A percentile compares a stretch with the other conserved stretches of the same genome.
Conservation (phyloP, 352 stramenopile species). For the Peronospora belbahrii region DNA sequence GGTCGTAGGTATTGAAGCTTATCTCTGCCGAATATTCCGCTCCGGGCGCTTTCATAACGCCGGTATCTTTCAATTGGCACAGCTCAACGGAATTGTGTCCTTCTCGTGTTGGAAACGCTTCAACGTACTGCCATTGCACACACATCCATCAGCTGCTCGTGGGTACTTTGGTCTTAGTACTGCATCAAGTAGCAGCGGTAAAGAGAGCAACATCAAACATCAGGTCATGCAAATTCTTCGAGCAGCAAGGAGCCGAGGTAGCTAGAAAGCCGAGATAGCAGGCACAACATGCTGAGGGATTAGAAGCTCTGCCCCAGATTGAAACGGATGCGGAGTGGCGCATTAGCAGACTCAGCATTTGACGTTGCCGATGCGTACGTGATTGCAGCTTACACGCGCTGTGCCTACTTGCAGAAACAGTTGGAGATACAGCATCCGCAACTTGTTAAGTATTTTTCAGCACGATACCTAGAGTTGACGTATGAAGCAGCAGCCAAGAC, state of each 20-base stretch:
- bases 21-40: conserved; percentile 79
- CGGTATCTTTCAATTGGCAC: conserved; percentile 78
- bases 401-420: conserved; percentile 39
- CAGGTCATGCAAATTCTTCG: conserved; percentile 60
- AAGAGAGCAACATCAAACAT: conserved; percentile 53
- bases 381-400: conserved; percentile 61
- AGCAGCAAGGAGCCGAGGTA: conserved; percentile 34
- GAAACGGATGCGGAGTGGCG: conserved; percentile 29
- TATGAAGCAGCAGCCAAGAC: conserved; percentile 15
- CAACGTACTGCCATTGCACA: conserved; percentile 40
- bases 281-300: conserved; percentile 6
- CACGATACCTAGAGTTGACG: conserved; percentile 37
- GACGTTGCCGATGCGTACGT: conserved; percentile 80
- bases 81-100: conserved; percentile 82
- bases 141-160: conserved; percentile 70
- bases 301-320: conserved; percentile 17
- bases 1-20: conserved; percentile 79
- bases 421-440: conserved; percentile 19
- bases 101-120: conserved; percentile 72
- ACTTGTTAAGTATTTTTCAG: conserved; percentile 32
- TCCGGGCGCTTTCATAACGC: conserved; percentile 72
- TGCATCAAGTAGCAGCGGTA: conserved; percentile 12
- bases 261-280: no score
- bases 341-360: conserved; percentile 45
- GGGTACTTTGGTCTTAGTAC: conserved; percentile 40